Evolutionary conservation across 2,329 filamentous ascomycete genomes (phyloP).

Genomic region (Graphium sp.): DNA sequence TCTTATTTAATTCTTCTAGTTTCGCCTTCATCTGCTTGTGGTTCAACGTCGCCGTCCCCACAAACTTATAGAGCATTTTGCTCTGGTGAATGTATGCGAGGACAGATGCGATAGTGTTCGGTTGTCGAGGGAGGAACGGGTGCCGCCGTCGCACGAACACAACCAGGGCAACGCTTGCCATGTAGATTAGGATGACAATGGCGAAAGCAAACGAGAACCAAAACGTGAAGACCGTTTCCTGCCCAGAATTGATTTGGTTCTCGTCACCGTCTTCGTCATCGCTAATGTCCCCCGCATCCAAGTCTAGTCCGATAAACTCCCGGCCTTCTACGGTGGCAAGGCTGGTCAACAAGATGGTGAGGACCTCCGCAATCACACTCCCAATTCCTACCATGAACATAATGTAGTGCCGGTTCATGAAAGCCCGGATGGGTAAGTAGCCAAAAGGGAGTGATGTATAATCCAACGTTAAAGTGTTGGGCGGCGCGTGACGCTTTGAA

Average conservation of each 20-base stretch:
- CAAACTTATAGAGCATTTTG: slow-evolving; percentile 64
- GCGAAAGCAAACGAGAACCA: slow-evolving; percentile 47
- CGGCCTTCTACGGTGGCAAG: slow-evolving; percentile 48
- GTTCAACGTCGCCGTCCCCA: slow-evolving; percentile 47
- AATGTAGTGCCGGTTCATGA: slow-evolving; percentile 46
- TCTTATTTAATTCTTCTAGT: slow-evolving; percentile 44
- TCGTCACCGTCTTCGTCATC: slow-evolving; percentile 7
- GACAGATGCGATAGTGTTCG: slow-evolving; percentile 61
- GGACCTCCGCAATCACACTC: slow-evolving; percentile 54
- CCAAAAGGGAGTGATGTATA: slow-evolving; percentile 58
- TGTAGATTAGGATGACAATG: slow-evolving; percentile 47
- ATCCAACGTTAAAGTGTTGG: slow-evolving; percentile 51
- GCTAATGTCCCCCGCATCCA: slow-evolving; percentile 5
- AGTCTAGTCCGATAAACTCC: slow-evolving; percentile 29
- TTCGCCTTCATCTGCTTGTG: slow-evolving; percentile 42
- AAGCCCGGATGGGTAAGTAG: slow-evolving; percentile 42
- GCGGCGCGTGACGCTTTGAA: slow-evolving; percentile 45
- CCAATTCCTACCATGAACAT: slow-evolving; percentile 55
- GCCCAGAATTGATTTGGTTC: slow-evolving; percentile 30
- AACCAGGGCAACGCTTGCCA: slow-evolving; percentile 38
- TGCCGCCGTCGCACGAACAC: slow-evolving; percentile 47
- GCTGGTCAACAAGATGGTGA: slow-evolving; percentile 52
- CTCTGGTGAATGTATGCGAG: slow-evolving; percentile 66
- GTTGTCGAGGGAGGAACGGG: slow-evolving; percentile 61
- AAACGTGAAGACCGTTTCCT: slow-evolving; percentile 48